Evolutionary conservation across 1,284 basidiomycete genomes (phyloP).

Genomic region (Cutaneotrichosporon arboriforme): DNA sequence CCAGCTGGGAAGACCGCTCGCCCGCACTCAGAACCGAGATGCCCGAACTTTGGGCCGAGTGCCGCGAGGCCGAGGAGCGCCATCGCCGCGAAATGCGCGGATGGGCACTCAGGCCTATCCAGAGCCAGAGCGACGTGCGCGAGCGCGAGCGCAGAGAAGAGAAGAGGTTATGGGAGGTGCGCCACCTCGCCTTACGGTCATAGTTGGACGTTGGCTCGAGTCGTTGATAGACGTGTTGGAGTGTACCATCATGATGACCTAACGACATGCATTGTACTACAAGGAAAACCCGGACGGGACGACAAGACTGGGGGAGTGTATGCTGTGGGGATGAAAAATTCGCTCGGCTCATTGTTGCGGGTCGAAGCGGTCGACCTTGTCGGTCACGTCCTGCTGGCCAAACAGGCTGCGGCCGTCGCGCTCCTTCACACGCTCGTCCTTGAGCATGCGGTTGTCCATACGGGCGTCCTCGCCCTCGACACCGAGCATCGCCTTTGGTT

Average conservation of each 20-base stretch:
- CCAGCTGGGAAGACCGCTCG: slow-evolving; percentile 18
- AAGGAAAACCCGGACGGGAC: not conserved
- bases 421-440: slow-evolving; percentile 61
- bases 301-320: not conserved
- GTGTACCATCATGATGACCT: slow-evolving; percentile 4
- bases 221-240: not conserved
- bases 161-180: slow-evolving; percentile 45
- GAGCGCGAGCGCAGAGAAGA: slow-evolving; percentile 37
- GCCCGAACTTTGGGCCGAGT: slow-evolving; percentile 59
- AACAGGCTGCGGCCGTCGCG: slow-evolving; percentile 55
- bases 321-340: not conserved
- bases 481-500: slow-evolving; percentile 72
- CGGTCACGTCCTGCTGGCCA: slow-evolving; percentile 33
- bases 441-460: slow-evolving; percentile 72
- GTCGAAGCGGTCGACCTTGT: slow-evolving; percentile 37
- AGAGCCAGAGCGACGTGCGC: slow-evolving; percentile 19
- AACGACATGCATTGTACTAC: slow-evolving; percentile 10
- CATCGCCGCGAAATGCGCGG: slow-evolving; percentile 74
- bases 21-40: slow-evolving; percentile 7
- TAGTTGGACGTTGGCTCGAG: not conserved
- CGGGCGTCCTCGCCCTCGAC: slow-evolving; percentile 88
- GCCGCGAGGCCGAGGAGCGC: slow-evolving; percentile 68
- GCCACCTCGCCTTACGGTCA: slow-evolving; percentile 29
- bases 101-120: slow-evolving; percentile 52
- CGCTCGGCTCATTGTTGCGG: not conserved